Evolutionary conservation across 768 basidiomycete genomes (phyloP).

Genomic region (Wakefieldia striispora): DNA sequence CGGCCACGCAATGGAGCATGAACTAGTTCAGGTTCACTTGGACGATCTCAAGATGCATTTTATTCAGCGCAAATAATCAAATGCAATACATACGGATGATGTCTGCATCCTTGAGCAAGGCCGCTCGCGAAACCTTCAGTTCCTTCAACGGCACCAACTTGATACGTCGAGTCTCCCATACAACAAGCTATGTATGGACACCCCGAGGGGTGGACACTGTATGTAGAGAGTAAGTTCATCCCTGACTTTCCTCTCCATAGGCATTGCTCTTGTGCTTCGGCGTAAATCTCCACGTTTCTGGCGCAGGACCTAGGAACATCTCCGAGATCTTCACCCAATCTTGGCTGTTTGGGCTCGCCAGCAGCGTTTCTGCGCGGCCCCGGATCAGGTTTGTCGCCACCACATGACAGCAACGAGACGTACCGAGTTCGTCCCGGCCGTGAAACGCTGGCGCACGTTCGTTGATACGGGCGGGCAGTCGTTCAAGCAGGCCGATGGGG

Average conservation of each 20-base stretch:
- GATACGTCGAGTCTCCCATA: no score
- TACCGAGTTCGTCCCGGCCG: slow-evolving; percentile 87
- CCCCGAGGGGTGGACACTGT: not conserved
- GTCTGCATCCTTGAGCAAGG: no score
- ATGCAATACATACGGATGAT: no score
- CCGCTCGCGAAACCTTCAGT: no score
- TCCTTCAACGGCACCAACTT: no score
- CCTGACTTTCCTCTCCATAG: slow-evolving; percentile 62
- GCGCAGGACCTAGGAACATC: slow-evolving; percentile 90
- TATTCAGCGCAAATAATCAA: no score
- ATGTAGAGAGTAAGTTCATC: slow-evolving; percentile 12
- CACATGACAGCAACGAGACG: slow-evolving; percentile 23
- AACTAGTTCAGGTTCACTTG: no score
- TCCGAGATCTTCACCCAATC: slow-evolving; percentile 95
- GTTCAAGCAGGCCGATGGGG: slow-evolving; percentile 89
- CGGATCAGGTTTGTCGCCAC: not conserved
- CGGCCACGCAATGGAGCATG: no score
- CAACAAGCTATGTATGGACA: no score
- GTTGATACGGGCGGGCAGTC: slow-evolving; percentile 77
- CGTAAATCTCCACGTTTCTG: slow-evolving; percentile 79
- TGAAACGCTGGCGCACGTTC: slow-evolving; percentile 87
- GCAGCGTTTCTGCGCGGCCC: slow-evolving; percentile 64
- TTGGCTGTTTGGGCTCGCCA: slow-evolving; percentile 72
- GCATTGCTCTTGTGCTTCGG: slow-evolving; percentile 96
- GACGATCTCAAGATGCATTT: no score